Base-by-base conservation (phyloP, 2,329 filamentous ascomycete genomes). In the Gyromitra esculenta region DNA sequence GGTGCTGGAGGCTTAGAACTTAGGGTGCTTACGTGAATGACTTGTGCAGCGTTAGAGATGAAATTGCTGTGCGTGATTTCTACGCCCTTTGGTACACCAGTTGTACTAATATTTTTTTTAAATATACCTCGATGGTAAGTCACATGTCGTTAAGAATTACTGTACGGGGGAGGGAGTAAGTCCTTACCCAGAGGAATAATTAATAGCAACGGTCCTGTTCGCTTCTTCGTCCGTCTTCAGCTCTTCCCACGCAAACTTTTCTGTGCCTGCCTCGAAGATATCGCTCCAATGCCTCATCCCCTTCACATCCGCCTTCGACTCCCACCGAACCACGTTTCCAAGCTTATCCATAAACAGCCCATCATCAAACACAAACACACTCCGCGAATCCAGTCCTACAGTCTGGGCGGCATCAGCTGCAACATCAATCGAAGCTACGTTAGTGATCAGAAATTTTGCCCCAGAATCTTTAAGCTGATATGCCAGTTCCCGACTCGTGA, bases 51-150 rank as follows among this genome's bases (percentile, higher is more conserved):
- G 81, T 95, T 95, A 77, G 92, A 87, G 56, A 94, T 88, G 81
- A 93, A 92, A 79, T 93, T 91, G 76, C 86, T 85, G 83, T 96
- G 93, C n/a, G 90, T 89, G 79, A 96, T 91, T 83, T 92, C 89
- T 13, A 96, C 93, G 9, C 93, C 93, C 82, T 96, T 96, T 8
- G 93, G 92, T 2, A 93, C 86, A 5, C 93, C 93, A 0, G 93
- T 96, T 0, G 91, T 94, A 9, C 77, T 78, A n/a, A 18, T 6
- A 15, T 3, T 39, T 31, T 25, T 50, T 35, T 39, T 43, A 18
- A 43, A 35, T 7, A 35, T 64, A 31, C 2, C 25, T 31, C 25
- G 25, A 31, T 65, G 60, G 4, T 43, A 8, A 41, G 13, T 18
- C 56, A 31, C 59, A 60, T 25, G 31, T 37, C 13, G 11, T 35